Conservation (phyloP, 2,329 filamentous ascomycete species). For the Trichoderma arundinaceum region DNA sequence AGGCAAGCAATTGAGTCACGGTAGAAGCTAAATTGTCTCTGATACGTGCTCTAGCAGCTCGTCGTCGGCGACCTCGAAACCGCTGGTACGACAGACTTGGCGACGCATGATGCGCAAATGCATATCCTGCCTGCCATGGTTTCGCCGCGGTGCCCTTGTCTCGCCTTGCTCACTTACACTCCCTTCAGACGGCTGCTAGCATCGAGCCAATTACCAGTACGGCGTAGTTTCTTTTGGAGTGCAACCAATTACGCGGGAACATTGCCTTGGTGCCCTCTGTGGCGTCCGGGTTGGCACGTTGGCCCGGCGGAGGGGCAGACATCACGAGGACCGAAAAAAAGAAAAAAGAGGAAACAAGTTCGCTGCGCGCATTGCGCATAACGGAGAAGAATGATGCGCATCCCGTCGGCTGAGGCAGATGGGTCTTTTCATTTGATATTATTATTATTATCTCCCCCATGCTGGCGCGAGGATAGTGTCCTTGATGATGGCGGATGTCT, state of each 20-base stretch:
- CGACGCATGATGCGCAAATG: conserved; percentile 23
- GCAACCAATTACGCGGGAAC: conserved; percentile 16
- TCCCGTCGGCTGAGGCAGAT: conserved; percentile 3
- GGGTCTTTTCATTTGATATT: neutral
- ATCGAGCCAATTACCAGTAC: neutral
- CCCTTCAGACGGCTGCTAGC: conserved; percentile 1
- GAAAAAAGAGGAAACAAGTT: conserved; percentile 10
- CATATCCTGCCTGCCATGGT: neutral
- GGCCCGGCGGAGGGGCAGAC: conserved; percentile 20
- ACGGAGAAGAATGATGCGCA: neutral
- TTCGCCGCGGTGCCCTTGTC: conserved; percentile 14
- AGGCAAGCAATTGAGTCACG: conserved; percentile 11
- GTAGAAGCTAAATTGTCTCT: conserved; percentile 11
- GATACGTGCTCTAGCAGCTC: neutral
- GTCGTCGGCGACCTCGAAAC: conserved; percentile 5
- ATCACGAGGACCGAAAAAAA: conserved; percentile 30
- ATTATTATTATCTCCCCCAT: neutral
- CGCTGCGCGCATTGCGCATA: neutral
- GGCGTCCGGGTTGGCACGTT: conserved; percentile 26
- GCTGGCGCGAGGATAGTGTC: neutral
- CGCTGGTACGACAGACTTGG: neutral
- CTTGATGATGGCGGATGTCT: conserved; percentile 2
- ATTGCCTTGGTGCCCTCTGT: neutral
- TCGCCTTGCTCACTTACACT: conserved; percentile 6
- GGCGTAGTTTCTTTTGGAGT: conserved; percentile 13